Conservation (phyloP, 148 eudicot genomes). For the Cornus kousa region DNA sequence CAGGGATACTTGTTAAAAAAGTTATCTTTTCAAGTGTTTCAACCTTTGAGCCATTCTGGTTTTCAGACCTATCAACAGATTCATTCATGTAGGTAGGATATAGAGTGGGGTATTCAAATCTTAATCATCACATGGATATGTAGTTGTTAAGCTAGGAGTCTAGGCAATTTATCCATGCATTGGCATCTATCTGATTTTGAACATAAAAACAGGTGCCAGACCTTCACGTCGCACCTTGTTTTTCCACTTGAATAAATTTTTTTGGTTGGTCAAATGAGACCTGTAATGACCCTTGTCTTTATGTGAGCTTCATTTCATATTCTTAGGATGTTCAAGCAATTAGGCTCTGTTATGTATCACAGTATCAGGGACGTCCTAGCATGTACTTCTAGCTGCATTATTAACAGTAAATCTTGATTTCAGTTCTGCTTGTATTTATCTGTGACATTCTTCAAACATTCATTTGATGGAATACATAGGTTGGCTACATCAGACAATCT, state of each 20-base stretch:
- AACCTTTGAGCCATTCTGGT: no score
- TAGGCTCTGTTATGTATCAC: background rate
- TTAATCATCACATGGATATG: no score
- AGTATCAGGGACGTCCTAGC: background rate
- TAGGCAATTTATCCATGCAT: no score
- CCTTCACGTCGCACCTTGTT: background rate
- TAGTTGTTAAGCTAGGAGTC: no score
- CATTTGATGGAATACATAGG: slow-evolving; percentile 35
- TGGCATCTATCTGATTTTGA: no score
- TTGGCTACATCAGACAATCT: slow-evolving; percentile 78
- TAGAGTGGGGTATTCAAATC: no score
- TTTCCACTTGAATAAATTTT: background rate
- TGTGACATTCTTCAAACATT: background rate
- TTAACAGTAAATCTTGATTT: background rate
- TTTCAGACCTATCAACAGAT: no score
- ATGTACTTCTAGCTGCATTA: background rate
- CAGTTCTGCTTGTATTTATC: background rate
- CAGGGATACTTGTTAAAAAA: no score
- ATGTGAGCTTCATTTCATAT: background rate
- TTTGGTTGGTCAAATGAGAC: background rate
- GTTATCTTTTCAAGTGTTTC: no score
- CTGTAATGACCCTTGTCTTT: background rate
- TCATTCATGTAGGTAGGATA: no score
- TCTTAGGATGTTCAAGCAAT: background rate
- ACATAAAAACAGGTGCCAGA: background rate